Evolutionary conservation across 179 eudicot genomes (phyloP).

Genomic region (Carnegiea gigantea): DNA sequence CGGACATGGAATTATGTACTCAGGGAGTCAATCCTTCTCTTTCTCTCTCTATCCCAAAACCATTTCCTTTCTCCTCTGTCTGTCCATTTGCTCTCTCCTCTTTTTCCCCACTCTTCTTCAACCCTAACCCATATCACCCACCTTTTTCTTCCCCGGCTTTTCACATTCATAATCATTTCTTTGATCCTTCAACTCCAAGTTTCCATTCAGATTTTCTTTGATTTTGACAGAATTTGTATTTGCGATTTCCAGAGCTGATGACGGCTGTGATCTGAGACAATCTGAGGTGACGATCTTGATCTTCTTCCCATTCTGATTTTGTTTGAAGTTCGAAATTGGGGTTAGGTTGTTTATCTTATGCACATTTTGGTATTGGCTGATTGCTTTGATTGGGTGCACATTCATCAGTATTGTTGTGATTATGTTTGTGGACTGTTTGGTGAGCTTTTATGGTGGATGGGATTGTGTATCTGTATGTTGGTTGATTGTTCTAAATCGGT

Average conservation of each 20-base stretch:
- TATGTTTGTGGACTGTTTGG: neutral
- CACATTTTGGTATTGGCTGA: conserved; percentile 8
- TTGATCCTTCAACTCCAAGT: neutral
- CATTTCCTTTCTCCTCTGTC: neutral
- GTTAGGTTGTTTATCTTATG: neutral
- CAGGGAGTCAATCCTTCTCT: neutral
- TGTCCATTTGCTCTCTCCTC: conserved; percentile 13
- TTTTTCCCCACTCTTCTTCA: conserved; percentile 23
- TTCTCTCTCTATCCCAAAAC: neutral
- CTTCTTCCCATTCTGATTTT: neutral
- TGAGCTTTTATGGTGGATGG: neutral
- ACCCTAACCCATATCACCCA: conserved; percentile 27
- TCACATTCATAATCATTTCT: conserved; percentile 3
- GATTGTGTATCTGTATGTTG: neutral
- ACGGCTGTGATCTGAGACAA: conserved; percentile 25
- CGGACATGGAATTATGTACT: neutral
- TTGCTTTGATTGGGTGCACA: neutral
- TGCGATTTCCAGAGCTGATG: neutral
- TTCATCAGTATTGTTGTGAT: neutral
- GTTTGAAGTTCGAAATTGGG: neutral
- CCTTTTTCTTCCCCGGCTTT: neutral
- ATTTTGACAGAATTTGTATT: conserved; percentile 12
- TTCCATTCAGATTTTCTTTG: neutral
- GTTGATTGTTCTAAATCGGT: neutral
- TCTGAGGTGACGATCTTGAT: conserved; percentile 34